Evolutionary conservation across 306 rosid species (phyloP).

Genomic region (Cucurbita moschata): DNA sequence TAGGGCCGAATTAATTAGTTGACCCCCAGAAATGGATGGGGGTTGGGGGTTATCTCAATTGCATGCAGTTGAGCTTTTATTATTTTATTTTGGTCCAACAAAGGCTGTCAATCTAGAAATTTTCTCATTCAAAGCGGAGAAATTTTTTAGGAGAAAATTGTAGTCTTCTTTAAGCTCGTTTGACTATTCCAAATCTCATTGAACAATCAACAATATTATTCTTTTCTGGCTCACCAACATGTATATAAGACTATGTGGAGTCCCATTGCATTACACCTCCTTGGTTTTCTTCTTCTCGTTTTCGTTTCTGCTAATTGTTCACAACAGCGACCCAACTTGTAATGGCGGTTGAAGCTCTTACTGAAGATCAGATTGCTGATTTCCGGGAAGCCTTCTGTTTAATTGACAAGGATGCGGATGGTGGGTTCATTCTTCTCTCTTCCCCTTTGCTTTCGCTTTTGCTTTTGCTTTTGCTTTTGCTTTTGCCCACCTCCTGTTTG

Average conservation of each 20-base stretch:
- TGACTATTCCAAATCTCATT: constrained; percentile 3
- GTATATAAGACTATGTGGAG: not conserved
- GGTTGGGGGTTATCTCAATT: not conserved
- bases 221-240: not conserved
- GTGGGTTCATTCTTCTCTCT: constrained; percentile 10
- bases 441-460: not conserved
- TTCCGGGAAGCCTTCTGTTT: constrained; percentile 39
- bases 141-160: not conserved
- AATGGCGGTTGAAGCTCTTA: constrained; percentile 18
- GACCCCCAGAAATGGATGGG: not conserved
- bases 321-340: not conserved
- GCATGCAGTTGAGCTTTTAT: not conserved
- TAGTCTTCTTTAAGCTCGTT: not conserved
- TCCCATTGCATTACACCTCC: not conserved
- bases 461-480: too few relatives aligned
- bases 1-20: not conserved
- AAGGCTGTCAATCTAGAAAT: not conserved
- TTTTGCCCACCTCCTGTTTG: not conserved
- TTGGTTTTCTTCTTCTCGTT: not conserved
- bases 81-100: not conserved
- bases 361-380: constrained; percentile 31
- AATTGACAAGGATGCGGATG: constrained; percentile 35
- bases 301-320: not conserved
- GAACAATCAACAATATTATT: not conserved
- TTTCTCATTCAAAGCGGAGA: not conserved